Evolutionary conservation across 257 asterid genomes (phyloP).

Genomic region (Scutellaria baicalensis): DNA sequence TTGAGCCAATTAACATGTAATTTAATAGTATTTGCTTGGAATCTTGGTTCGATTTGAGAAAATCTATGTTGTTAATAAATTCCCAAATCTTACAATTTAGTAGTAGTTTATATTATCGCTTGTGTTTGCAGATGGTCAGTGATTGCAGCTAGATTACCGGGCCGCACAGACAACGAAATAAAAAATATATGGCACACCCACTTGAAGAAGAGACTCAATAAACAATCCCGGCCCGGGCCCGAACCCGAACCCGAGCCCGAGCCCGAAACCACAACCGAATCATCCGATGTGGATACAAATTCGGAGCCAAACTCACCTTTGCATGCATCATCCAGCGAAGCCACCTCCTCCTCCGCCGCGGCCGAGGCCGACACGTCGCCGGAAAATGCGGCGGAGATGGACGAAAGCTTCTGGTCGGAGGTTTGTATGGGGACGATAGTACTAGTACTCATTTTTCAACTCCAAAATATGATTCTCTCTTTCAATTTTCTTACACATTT

Average conservation of each 20-base stretch:
- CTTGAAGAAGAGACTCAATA: slow-evolving; percentile 27
- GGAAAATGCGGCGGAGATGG: slow-evolving; percentile 9
- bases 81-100: not conserved
- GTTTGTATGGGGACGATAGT: not conserved
- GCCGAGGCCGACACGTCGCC: not conserved
- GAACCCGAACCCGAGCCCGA: not conserved
- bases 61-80: not conserved
- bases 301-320: slow-evolving; percentile 1
- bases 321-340: slow-evolving; percentile 23
- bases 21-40: no score
- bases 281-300: not conserved
- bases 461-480: not conserved
- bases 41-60: not conserved
- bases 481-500: not conserved
- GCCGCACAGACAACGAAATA: slow-evolving; percentile 48
- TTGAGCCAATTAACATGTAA: no score
- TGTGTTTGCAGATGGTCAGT: slow-evolving; percentile 32
- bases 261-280: not conserved
- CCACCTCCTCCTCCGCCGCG: not conserved
- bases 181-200: slow-evolving; percentile 40
- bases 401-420: slow-evolving; percentile 33
- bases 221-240: not conserved
- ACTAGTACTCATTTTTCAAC: not conserved
- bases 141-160: slow-evolving; percentile 41
- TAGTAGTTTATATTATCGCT: not conserved